Conservation (phyloP, 371 early-diverging fungal genomes). For the Zychaea mexicana region DNA sequence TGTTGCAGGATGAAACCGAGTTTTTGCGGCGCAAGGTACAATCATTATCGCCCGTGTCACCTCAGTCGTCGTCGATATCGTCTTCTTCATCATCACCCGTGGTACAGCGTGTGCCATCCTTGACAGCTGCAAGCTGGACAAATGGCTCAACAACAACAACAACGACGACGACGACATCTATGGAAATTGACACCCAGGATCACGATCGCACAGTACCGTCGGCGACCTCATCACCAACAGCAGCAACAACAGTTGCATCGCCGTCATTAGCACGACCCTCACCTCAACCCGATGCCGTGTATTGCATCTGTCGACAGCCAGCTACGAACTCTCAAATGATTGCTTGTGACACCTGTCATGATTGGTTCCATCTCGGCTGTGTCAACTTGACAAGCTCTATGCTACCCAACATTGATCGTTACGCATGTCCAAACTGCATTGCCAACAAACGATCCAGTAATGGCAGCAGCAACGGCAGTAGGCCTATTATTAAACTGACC, state of each 20-base stretch:
- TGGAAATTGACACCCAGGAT: background rate
- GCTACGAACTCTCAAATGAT: constrained; percentile 43
- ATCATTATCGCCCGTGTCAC: constrained; percentile 24
- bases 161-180: background rate
- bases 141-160: background rate
- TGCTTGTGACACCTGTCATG: constrained; percentile 61
- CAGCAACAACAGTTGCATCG: background rate
- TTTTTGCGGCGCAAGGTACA: constrained; percentile 50
- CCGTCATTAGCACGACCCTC: constrained; percentile 12
- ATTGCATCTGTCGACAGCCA: constrained; percentile 44
- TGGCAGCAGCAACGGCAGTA: too few species aligned
- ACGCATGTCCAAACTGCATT: constrained; percentile 21
- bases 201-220: too few species aligned
- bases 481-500: constrained; percentile 9
- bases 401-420: constrained; percentile 24
- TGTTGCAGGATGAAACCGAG: constrained; percentile 45
- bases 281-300: constrained; percentile 20
- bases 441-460: background rate
- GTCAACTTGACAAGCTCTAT: constrained; percentile 27
- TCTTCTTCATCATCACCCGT: background rate
- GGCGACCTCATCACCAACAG: too few species aligned
- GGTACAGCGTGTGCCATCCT: background rate
- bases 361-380: constrained; percentile 62
- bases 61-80: background rate
- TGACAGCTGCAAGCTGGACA: background rate